A percentile compares a stretch with the other conserved stretches of the same genome.
phyloP scores from a whole-genome alignment of 108 stramenopile species.

The Parmales sp. region DNA sequence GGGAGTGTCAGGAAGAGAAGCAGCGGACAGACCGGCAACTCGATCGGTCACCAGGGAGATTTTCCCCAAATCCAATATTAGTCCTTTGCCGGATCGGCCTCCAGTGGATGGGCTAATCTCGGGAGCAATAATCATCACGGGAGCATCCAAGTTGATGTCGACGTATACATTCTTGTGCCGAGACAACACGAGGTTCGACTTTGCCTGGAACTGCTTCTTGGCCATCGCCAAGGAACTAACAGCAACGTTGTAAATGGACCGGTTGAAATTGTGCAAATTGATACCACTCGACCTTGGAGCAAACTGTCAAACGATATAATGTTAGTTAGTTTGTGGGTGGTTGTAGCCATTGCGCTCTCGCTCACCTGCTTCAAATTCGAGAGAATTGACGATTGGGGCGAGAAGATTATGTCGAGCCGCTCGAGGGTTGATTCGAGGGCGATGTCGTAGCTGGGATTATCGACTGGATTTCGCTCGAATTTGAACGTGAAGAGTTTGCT shows the following conservation, averaged over 20 bases:
- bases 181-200: constrained; percentile 26
- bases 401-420: not conserved
- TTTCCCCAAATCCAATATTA: constrained; percentile 40
- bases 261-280: not conserved
- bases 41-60: constrained; percentile 37
- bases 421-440: not conserved
- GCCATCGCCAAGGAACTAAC: constrained; percentile 32
- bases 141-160: constrained; percentile 34
- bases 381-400: not conserved
- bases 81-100: constrained; percentile 17
- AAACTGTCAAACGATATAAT: not conserved
- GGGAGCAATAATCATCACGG: constrained; percentile 27
- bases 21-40: constrained; percentile 28
- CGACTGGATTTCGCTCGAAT: too few relatives aligned
- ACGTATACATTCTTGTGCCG: constrained; percentile 43
- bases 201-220: constrained; percentile 24
- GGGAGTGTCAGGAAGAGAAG: not conserved
- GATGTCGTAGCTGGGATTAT: not conserved
- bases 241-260: not conserved
- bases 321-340: not conserved
- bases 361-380: not conserved
- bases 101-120: not conserved
- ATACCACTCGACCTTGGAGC: not conserved
- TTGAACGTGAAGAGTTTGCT: too few relatives aligned
- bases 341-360: not conserved